Evolutionary conservation across 495 filamentous ascomycete species (phyloP).

Genomic region (Evernia prunastri): DNA sequence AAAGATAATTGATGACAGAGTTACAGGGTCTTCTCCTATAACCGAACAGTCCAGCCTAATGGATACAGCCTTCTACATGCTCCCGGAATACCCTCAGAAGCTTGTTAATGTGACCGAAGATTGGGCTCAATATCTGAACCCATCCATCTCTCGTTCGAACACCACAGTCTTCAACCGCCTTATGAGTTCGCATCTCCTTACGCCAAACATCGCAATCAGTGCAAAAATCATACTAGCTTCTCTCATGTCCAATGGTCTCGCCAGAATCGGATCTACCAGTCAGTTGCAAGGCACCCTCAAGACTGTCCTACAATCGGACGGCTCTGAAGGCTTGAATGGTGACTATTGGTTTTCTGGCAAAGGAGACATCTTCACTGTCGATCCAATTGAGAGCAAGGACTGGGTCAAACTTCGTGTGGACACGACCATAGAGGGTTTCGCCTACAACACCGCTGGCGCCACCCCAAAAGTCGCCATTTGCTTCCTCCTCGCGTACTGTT

Average conservation of each 20-base stretch:
- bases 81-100: conserved; percentile 11
- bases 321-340: conserved; percentile 5
- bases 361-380: conserved; percentile 18
- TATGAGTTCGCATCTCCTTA: neutral
- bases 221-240: neutral
- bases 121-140: conserved; percentile 22
- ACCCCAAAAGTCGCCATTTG: conserved; percentile 17
- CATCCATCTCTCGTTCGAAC: conserved; percentile 11
- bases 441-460: conserved; percentile 14
- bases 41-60: neutral
- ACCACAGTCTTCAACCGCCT: conserved; percentile 18
- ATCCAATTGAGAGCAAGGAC: conserved; percentile 15
- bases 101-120: conserved; percentile 9
- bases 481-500: conserved; percentile 18
- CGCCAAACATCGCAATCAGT: neutral
- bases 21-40: neutral
- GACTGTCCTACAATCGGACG: neutral
- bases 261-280: conserved; percentile 11
- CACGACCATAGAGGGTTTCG: conserved; percentile 18
- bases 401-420: conserved; percentile 20
- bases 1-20: neutral
- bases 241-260: conserved; percentile 17
- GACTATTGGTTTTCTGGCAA: conserved; percentile 20
- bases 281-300: conserved; percentile 18
- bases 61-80: neutral